phyloP scores from a whole-genome alignment of 139 green algal species.

The Chlorella vulgaris region DNA sequence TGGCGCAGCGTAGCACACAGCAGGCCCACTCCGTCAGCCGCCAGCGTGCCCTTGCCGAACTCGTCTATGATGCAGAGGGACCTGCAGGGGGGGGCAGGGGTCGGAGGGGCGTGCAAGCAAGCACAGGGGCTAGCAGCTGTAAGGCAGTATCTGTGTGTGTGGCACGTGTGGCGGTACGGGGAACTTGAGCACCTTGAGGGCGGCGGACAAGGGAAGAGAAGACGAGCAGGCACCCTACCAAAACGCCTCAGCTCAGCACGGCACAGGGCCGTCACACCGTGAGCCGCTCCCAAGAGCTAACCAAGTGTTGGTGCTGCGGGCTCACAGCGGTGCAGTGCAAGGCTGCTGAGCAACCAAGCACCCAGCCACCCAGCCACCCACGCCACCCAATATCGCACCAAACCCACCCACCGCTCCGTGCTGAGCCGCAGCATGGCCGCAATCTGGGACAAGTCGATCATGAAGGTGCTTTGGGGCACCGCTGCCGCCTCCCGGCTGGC shows the following conservation, averaged over 20 bases:
- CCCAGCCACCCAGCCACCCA: neutral
- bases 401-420: constrained; percentile 48
- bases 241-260: no score
- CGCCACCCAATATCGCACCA: neutral
- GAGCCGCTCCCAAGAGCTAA: neutral
- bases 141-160: no score
- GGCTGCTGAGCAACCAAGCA: neutral
- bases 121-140: no score
- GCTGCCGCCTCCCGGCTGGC: constrained; percentile 50
- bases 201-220: neutral
- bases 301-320: no score
- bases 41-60: constrained; percentile 95
- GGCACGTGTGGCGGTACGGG: no score
- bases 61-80: constrained; percentile 93
- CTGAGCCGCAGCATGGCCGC: constrained; percentile 73
- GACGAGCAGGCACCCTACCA: no score
- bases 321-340: no score
- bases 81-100: constrained; percentile 12
- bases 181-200: no score
- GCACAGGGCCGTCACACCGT: no score
- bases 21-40: constrained; percentile 81
- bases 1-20: constrained; percentile 64
- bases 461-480: constrained; percentile 72
- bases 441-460: constrained; percentile 82
- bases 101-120: no score